Percentiles rank a stretch among this genome's conserved stretches.
phyloP scores from a whole-genome alignment of 2,329 filamentous ascomycete species.

The Blastomyces gilchristii region DNA sequence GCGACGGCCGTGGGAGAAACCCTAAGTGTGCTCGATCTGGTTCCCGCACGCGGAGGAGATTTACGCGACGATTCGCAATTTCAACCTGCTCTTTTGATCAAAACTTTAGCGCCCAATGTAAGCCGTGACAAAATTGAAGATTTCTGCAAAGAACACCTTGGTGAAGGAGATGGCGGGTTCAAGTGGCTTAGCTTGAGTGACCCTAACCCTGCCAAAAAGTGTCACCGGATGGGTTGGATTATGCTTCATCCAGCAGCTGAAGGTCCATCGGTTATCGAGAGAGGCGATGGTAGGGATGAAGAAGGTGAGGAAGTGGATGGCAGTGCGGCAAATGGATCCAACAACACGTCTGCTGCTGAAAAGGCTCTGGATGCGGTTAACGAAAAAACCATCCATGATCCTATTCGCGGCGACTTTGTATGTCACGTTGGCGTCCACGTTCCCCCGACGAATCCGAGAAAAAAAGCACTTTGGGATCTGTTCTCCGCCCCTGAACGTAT shows the following conservation, averaged over 20 bases:
- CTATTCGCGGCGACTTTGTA: conserved; percentile 87
- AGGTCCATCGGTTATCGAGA: conserved; percentile 53
- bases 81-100: conserved; percentile 90
- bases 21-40: conserved; percentile 78
- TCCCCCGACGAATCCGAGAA: conserved; percentile 71
- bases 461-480: conserved; percentile 93
- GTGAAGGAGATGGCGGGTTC: conserved; percentile 82
- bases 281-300: conserved; percentile 63
- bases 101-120: conserved; percentile 93
- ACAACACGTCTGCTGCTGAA: conserved; percentile 52
- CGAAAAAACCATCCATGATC: conserved; percentile 92
- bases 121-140: conserved; percentile 86
- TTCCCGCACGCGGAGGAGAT: conserved; percentile 74
- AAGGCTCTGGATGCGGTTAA: conserved; percentile 91
- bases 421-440: conserved; percentile 96
- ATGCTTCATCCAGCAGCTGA: conserved; percentile 78
- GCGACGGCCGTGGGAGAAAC: conserved; percentile 86
- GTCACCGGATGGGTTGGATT: conserved; percentile 96
- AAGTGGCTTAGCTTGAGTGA: conserved; percentile 94
- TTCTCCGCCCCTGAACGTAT: conserved; percentile 92
- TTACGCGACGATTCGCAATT: conserved; percentile 79
- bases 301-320: conserved; percentile 45
- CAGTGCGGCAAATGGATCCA: conserved; percentile 24
- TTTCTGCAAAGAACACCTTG: conserved; percentile 89
- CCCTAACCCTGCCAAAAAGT: conserved; percentile 92